These are phyloP conservation scores for Kodamaea suecica DNA, from an alignment of 1,139 yeast genomes.

Conservation along the genomic window DNA sequence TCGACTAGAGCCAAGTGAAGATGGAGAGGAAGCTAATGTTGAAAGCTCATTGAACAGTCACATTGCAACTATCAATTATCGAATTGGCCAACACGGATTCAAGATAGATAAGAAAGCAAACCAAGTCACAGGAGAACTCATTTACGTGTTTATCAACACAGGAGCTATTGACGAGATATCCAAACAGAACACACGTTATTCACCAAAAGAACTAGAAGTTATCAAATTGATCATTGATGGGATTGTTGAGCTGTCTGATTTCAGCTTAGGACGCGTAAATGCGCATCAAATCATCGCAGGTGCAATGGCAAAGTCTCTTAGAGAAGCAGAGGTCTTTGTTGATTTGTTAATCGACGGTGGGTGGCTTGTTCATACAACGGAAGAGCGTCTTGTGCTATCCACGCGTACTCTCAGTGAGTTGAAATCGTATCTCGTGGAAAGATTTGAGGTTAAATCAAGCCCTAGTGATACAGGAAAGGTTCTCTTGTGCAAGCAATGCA, in stretches of 20 bases:
- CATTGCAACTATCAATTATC: constrained; percentile 38
- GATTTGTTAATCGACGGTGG: constrained; percentile 46
- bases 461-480: constrained; percentile 36
- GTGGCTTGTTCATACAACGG: constrained; percentile 41
- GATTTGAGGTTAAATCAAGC: not conserved
- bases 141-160: constrained; percentile 44
- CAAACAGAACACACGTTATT: constrained; percentile 39
- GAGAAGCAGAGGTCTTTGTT: constrained; percentile 37
- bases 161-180: constrained; percentile 40
- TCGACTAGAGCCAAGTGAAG: constrained; percentile 4
- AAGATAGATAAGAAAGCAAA: constrained; percentile 40
- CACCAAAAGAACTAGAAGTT: constrained; percentile 47
- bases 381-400: constrained; percentile 35
- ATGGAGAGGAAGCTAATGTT: constrained; percentile 6
- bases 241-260: constrained; percentile 32
- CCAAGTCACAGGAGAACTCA: constrained; percentile 33
- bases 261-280: constrained; percentile 27
- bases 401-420: constrained; percentile 48
- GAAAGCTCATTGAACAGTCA: constrained; percentile 20
- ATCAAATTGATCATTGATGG: constrained; percentile 48
- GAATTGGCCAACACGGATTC: constrained; percentile 41
- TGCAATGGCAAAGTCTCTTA: constrained; percentile 22
- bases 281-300: constrained; percentile 28
- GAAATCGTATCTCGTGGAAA: constrained; percentile 30
- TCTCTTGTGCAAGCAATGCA: constrained; percentile 50